Evolutionary conservation across 768 basidiomycete genomes (phyloP), one percentile per base, ranked within the genome.

Genomic region (Austroboletus eburneus): DNA sequence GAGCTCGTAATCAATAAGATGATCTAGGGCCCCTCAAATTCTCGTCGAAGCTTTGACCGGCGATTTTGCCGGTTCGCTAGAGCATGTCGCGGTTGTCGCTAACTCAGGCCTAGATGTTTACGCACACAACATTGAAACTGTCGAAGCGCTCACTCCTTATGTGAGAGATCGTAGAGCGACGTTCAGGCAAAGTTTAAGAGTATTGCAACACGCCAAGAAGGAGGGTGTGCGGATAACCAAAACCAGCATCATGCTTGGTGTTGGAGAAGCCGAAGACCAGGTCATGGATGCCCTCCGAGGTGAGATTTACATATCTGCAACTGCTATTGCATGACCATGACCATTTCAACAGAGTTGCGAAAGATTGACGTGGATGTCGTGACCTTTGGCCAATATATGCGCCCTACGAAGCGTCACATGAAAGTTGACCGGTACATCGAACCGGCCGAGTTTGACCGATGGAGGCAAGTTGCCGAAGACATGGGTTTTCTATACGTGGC

Each of bases 301-400:
- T 92, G 45, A 58, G 76, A 32, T 46, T 68, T 14, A 2, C 7
- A 49, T 25, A 41, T 45, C 33, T 13, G 29, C 20, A 18, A 22
- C 2, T 0, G 20, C 40, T 35, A 5, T 21, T 14, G 36, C 27
- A 4, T 36, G 24, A 34, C 44, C 25, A 54, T 18, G 39, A 41
- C 24, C 8, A 2, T n/a, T 9, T 36, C 48, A 30, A 38, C 63
- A 98, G 96, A 95, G 53, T 77, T 98, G 7, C 85, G 95, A 36
- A 84, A 83, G 54, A 73, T 82, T 38, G 78, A 91, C 55, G 94
- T 98, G 37, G 95, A 98, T 60, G 95, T 99, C 6, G 92, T 99
- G 23, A 99, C 96, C 2, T 98, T 99, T 63, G 96, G 96, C 2
- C 96, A 99, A 70, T 99, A 99, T 68, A 98, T 99, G 96, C 87